Evolutionary conservation across 768 basidiomycete genomes (phyloP).

Genomic region (Xerocomellus chrysenteron): DNA sequence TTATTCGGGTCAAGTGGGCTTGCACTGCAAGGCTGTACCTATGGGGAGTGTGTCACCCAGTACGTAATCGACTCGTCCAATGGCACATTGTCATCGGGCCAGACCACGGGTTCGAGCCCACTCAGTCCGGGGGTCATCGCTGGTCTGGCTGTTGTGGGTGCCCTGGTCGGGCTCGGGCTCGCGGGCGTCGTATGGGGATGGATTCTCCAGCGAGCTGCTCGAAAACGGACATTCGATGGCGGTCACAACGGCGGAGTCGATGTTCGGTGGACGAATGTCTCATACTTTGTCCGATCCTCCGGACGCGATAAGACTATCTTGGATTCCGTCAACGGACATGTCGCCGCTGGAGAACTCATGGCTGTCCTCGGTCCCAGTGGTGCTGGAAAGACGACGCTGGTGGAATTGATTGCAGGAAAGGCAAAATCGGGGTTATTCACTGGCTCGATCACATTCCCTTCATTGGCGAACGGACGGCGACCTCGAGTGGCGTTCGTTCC

Average conservation of each 20-base stretch:
- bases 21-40: conserved; percentile 68
- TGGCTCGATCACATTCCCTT: conserved; percentile 63
- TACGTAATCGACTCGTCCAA: conserved; percentile 63
- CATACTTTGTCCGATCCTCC: conserved; percentile 54
- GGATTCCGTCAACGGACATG: conserved; percentile 63
- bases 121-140: conserved; percentile 86
- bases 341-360: conserved; percentile 83
- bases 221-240: conserved; percentile 40
- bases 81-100: conserved; percentile 33
- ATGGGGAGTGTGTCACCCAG: conserved; percentile 89
- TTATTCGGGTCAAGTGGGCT: conserved; percentile 79
- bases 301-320: conserved; percentile 58
- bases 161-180: conserved; percentile 56
- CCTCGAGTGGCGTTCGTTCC: conserved; percentile 84
- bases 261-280: conserved; percentile 67
- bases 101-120: conserved; percentile 36
- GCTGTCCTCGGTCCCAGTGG: conserved; percentile 93
- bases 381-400: conserved; percentile 89
- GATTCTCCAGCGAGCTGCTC: conserved; percentile 60
- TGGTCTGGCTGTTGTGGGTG: conserved; percentile 83
- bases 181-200: conserved; percentile 62
- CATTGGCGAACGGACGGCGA: conserved; percentile 29
- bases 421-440: conserved; percentile 67
- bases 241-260: conserved; percentile 52
- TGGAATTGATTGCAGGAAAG: conserved; percentile 88